phyloP scores from a whole-genome alignment of 1,284 basidiomycete genomes.

The Hypsizygus ulmarius region DNA sequence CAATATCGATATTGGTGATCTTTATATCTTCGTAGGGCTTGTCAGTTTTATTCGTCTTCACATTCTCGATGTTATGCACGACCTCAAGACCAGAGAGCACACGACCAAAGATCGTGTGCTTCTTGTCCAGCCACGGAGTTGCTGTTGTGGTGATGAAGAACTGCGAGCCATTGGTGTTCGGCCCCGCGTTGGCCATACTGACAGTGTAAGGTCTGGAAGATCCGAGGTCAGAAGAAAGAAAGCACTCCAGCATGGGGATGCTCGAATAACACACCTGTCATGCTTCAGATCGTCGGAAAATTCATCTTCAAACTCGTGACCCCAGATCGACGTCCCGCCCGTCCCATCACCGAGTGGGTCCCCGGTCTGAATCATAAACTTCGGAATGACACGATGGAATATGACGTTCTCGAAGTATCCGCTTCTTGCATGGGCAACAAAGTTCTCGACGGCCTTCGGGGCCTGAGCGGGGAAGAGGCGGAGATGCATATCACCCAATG shows the following conservation, averaged over 20 bases:
- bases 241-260: neutral
- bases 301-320: constrained; percentile 93
- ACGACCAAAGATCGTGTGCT: constrained; percentile 92
- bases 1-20: constrained; percentile 76
- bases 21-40: constrained; percentile 91
- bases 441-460: constrained; percentile 97
- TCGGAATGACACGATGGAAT: constrained; percentile 97
- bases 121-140: constrained; percentile 95
- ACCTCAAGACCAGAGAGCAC: constrained; percentile 81
- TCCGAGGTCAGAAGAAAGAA: constrained; percentile 11
- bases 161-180: constrained; percentile 92
- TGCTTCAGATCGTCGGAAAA: constrained; percentile 88
- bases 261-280: constrained; percentile 60
- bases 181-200: constrained; percentile 98
- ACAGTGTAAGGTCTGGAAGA: constrained; percentile 84
- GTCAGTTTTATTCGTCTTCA: constrained; percentile 79
- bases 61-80: constrained; percentile 81
- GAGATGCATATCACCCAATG: constrained; percentile 90
- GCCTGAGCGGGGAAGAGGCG: constrained; percentile 89
- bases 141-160: constrained; percentile 99
- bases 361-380: constrained; percentile 99
- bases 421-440: constrained; percentile 89
- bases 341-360: constrained; percentile 97
- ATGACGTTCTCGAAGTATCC: constrained; percentile 93
- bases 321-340: constrained; percentile 97